Evolutionary conservation across 768 basidiomycete genomes (phyloP).

Genomic region (Pilatotrama ljubarskyi): DNA sequence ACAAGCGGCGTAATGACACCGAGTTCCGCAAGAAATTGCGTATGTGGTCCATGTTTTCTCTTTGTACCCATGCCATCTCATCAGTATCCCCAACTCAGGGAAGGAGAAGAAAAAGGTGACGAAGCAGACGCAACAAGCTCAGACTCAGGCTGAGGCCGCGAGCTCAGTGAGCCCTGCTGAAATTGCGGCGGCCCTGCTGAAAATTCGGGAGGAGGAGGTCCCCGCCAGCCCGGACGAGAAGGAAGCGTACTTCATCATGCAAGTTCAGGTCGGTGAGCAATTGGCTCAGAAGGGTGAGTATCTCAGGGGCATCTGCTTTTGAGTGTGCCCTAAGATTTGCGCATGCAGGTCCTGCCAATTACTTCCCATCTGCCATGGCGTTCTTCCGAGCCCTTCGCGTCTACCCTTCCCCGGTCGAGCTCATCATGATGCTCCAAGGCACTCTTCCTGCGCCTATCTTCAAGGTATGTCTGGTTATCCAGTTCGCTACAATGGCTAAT

Average conservation of each 20-base stretch:
- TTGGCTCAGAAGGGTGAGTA: slow-evolving; percentile 70
- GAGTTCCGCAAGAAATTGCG: slow-evolving; percentile 88
- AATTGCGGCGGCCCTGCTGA: slow-evolving; percentile 62
- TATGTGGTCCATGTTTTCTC: slow-evolving; percentile 42
- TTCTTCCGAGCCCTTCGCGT: slow-evolving; percentile 95
- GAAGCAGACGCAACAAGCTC: slow-evolving; percentile 51
- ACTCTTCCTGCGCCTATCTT: slow-evolving; percentile 82
- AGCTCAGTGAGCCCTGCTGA: slow-evolving; percentile 40
- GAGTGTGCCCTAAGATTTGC: background rate
- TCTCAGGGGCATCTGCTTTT: background rate
- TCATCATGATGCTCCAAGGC: slow-evolving; percentile 93
- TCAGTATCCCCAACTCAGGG: slow-evolving; percentile 46
- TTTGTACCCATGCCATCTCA: slow-evolving; percentile 3
- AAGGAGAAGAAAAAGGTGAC: slow-evolving; percentile 91
- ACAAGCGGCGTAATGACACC: slow-evolving; percentile 85
- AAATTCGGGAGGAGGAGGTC: slow-evolving; percentile 66
- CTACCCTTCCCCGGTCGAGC: slow-evolving; percentile 92
- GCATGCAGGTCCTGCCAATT: slow-evolving; percentile 68
- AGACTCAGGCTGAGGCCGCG: slow-evolving; percentile 35
- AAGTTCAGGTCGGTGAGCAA: slow-evolving; percentile 86
- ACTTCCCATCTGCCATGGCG: slow-evolving; percentile 78
- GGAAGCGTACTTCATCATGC: slow-evolving; percentile 90
- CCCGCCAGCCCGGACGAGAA: slow-evolving; percentile 72
- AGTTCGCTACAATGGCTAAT: slow-evolving; percentile 6
- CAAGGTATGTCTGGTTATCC: slow-evolving; percentile 49